phyloP scores from a whole-genome alignment of 768 basidiomycete genomes.

The Mycena epipterygia region DNA sequence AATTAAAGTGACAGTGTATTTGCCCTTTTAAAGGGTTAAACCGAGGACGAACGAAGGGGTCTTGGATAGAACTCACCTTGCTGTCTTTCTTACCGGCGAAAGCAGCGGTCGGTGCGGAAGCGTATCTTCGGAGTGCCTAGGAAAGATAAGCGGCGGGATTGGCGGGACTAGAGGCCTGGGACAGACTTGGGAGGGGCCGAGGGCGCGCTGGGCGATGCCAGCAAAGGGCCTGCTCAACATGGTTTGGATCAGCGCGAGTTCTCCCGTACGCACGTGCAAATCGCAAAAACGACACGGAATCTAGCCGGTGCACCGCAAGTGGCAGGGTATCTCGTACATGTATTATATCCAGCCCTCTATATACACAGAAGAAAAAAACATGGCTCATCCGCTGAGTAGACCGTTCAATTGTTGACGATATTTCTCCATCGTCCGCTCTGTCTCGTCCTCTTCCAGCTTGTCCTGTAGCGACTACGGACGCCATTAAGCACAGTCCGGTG shows the following conservation, averaged over 20 bases:
- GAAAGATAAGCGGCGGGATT: constrained; percentile 33
- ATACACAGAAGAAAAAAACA: constrained; percentile 22
- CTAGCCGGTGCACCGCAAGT: not conserved
- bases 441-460: constrained; percentile 82
- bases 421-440: constrained; percentile 89
- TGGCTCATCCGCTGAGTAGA: constrained; percentile 73
- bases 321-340: constrained; percentile 13
- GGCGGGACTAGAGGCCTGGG: not conserved
- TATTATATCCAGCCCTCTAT: constrained; percentile 21
- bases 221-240: constrained; percentile 77
- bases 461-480: constrained; percentile 67
- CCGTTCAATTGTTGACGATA: constrained; percentile 93
- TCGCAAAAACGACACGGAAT: not conserved
- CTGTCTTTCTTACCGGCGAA: constrained; percentile 92
- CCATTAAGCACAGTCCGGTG: constrained; percentile 14
- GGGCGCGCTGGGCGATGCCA: constrained; percentile 67
- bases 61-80: constrained; percentile 70
- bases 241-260: constrained; percentile 31
- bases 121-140: constrained; percentile 73
- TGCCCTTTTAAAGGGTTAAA: constrained; percentile 71
- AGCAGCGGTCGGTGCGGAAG: constrained; percentile 87
- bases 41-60: constrained; percentile 12
- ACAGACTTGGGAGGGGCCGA: constrained; percentile 64
- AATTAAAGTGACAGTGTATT: constrained; percentile 96
- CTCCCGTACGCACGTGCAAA: constrained; percentile 7